Evolutionary conservation across 495 filamentous ascomycete species (phyloP), one percentile per base, ranked within the genome.

Genomic region (Parathielavia hyrcaniae): DNA sequence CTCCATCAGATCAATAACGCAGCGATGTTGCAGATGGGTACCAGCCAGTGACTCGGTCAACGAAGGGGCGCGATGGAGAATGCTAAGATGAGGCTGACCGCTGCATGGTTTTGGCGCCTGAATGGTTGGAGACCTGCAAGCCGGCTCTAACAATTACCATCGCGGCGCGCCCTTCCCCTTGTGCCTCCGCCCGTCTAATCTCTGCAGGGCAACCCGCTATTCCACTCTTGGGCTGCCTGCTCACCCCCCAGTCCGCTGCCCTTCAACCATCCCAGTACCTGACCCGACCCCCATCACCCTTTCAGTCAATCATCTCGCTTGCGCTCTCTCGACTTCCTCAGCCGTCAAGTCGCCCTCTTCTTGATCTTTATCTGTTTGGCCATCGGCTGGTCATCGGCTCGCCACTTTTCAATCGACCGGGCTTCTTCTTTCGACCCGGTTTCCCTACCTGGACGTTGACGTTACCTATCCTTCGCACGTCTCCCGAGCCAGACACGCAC

Each of bases 271-370:
- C 67, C 69, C 66, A 71, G 69, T 69, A 69, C 55, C 57, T 61
- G 32, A 17, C 57, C 26, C 50, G 30, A 64, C 61, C 68, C n/a
- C 68, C 67, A 73, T 68, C 66, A 71, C 71, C 65, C 68, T 67
- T 68, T 60, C 62, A 68, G 71, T 68, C 67, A 73, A 76, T 75
- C 73, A 75, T 77, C 65, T 77, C 74, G 74, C 73, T 77, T 76
- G 68, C 64, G 71, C 70, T 68, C 69, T 66, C 70, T 68, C 64
- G 67, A 71, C 68, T 63, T 69, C 65, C 63, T 55, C 59, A 65
- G 65, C 64, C 67, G 69, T 64, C 65, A 66, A 69, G 63, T 59
- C 65, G 57, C 66, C 65, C 45, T 52, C 51, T 60, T 62, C 61
- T 57, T 41, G 47, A 60, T 56, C 65, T 61, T 56, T 63, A 58